A percentile compares a stretch with the other conserved stretches of the same genome.
phyloP scores from a whole-genome alignment of 2,329 filamentous ascomycete species.

The Diatrype stigma region DNA sequence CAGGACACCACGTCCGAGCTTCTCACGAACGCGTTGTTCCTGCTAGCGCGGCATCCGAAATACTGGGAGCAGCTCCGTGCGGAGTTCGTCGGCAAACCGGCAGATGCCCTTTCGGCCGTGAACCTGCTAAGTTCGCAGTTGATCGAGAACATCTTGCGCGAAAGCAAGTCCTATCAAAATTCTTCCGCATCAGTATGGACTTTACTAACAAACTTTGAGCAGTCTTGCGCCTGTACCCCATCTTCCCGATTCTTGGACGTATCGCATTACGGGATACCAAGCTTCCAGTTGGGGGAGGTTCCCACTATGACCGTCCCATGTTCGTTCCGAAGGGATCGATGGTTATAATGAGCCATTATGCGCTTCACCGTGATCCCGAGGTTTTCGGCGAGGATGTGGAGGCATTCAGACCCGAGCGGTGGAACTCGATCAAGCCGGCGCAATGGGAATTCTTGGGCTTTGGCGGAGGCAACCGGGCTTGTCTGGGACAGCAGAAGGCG shows the following conservation, averaged over 20 bases:
- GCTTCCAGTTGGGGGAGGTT: conserved; percentile 8
- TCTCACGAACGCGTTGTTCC: conserved; percentile 7
- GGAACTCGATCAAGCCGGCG: conserved; percentile 9
- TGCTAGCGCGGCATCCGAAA: conserved; percentile 6
- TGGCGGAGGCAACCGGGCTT: conserved; percentile 9
- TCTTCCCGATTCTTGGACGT: conserved; percentile 7
- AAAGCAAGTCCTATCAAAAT: conserved; percentile 5
- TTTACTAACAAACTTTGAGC: background rate
- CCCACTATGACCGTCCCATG: background rate
- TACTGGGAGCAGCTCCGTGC: conserved; percentile 8
- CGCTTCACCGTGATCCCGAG: conserved; percentile 7
- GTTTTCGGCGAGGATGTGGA: conserved; percentile 12
- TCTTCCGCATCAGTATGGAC: background rate
- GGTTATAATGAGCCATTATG: conserved; percentile 7
- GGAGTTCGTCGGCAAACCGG: conserved; percentile 4
- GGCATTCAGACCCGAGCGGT: conserved; percentile 9
- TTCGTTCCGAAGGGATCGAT: conserved; percentile 8
- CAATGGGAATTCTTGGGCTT: conserved; percentile 10
- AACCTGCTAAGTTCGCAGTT: conserved; percentile 1
- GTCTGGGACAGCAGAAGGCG: conserved; percentile 8
- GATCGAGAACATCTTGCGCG: conserved; percentile 6
- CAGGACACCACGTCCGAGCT: conserved; percentile 12
- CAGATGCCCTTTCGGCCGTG: background rate
- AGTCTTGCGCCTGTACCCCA: conserved; percentile 10
- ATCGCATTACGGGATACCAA: conserved; percentile 5